Evolutionary conservation across 2,329 filamentous ascomycete genomes (phyloP).

Genomic region (Orbilia blumenaviensis): DNA sequence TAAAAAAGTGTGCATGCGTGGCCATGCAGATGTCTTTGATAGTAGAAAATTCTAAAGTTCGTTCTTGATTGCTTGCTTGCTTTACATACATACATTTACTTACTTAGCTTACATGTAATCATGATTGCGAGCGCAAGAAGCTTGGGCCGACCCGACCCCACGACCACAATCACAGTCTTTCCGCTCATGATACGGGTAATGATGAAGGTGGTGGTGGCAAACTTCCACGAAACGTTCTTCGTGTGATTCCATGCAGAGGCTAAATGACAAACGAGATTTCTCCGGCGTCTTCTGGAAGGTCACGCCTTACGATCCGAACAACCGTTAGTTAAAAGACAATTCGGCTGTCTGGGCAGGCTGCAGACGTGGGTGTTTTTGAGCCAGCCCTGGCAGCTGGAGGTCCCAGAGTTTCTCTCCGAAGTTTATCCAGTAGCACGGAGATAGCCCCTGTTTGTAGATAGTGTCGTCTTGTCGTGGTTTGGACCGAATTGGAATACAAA

Average conservation of each 20-base stretch:
- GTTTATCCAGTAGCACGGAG: slow-evolving; percentile 49
- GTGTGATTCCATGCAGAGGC: slow-evolving; percentile 54
- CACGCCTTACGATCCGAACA: slow-evolving; percentile 36
- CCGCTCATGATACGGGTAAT: slow-evolving; percentile 41
- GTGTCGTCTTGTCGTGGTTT: not conserved
- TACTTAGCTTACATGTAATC: no score
- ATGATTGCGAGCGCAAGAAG: no score
- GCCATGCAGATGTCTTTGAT: slow-evolving; percentile 6
- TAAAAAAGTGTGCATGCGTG: slow-evolving; percentile 36
- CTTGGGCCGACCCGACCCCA: slow-evolving; percentile 13
- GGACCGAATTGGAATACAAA: slow-evolving; percentile 11
- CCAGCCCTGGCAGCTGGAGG: not conserved
- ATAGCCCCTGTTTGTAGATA: slow-evolving; percentile 17
- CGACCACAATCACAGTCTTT: slow-evolving; percentile 16
- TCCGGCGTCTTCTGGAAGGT: slow-evolving; percentile 53
- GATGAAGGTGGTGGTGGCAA: slow-evolving; percentile 40
- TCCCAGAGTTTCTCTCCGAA: slow-evolving; percentile 43
- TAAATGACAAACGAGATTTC: slow-evolving; percentile 53
- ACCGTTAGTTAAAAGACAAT: slow-evolving; percentile 19
- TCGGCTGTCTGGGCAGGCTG: not conserved
- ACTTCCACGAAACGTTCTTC: slow-evolving; percentile 49
- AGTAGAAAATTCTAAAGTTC: not conserved
- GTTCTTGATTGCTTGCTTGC: no score
- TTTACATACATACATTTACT: not conserved
- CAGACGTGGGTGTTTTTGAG: slow-evolving; percentile 24